A percentile compares a stretch with the other conserved stretches of the same genome.
These are phyloP conservation scores for Pseudopyricularia javanii DNA, from an alignment of 2,329 filamentous ascomycete genomes.

Conservation along the genomic window DNA sequence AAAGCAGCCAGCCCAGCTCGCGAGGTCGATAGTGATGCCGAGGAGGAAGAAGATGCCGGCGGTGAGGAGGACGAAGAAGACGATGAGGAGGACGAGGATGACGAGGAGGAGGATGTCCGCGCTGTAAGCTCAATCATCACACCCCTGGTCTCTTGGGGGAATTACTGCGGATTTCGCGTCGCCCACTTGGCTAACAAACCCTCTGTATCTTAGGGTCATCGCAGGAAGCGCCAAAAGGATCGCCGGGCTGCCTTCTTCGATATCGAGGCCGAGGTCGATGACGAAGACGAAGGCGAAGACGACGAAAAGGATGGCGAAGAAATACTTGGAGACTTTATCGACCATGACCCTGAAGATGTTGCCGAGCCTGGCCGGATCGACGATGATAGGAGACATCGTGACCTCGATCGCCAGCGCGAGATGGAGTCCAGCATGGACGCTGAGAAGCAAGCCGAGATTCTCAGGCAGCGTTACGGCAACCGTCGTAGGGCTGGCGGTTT, in stretches of 20 bases:
- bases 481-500: constrained; percentile 52
- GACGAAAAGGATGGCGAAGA: constrained; percentile 83
- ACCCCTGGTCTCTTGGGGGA: not conserved
- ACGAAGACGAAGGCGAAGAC: constrained; percentile 78
- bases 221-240: constrained; percentile 65
- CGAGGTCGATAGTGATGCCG: constrained; percentile 12
- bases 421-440: constrained; percentile 80
- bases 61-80: constrained; percentile 26
- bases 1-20: not conserved
- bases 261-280: constrained; percentile 96
- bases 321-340: constrained; percentile 64
- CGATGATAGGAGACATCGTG: constrained; percentile 85
- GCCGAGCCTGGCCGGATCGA: constrained; percentile 68
- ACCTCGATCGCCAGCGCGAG: constrained; percentile 86
- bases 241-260: constrained; percentile 83
- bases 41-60: constrained; percentile 19
- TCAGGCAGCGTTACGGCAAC: constrained; percentile 81
- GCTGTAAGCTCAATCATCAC: not conserved
- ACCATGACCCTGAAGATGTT: constrained; percentile 79
- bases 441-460: constrained; percentile 79
- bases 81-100: constrained; percentile 33
- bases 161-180: too few species aligned
- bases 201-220: constrained; percentile 39
- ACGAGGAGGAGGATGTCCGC: constrained; percentile 14
- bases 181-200: not conserved